A percentile compares a stretch with the other conserved stretches of the same genome.
These are phyloP conservation scores for Stemphylium vesicarium DNA, from an alignment of 2,329 filamentous ascomycete genomes.

Conservation along the genomic window DNA sequence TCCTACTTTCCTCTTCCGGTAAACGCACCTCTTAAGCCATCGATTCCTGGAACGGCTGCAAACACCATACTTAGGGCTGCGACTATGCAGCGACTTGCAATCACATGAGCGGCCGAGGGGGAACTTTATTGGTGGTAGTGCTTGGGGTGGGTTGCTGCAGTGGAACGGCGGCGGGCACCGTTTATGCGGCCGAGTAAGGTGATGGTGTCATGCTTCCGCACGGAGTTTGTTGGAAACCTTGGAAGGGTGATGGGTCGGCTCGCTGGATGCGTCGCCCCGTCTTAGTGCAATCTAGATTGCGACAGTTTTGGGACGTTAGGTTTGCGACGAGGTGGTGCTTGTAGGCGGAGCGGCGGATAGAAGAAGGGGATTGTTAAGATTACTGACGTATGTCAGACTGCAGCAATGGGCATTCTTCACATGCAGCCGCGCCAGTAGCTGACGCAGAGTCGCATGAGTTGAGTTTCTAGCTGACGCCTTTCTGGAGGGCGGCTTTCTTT, in stretches of 20 bases:
- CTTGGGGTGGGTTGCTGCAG: slow-evolving; percentile 4
- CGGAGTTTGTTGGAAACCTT: slow-evolving; percentile 5
- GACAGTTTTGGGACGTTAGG: no score
- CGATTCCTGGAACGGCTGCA: slow-evolving; percentile 45
- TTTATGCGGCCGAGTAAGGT: slow-evolving; percentile 7
- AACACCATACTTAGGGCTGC: slow-evolving; percentile 32
- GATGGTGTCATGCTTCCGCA: slow-evolving; percentile 4
- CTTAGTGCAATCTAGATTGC: no score
- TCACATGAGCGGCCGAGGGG: slow-evolving; percentile 20
- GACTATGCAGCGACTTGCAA: slow-evolving; percentile 19
- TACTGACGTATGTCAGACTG: no score
- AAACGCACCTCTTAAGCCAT: slow-evolving; percentile 21
- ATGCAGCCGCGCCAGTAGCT: neutral
- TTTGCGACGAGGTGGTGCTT: no score
- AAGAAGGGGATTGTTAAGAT: no score
- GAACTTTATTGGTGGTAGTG: neutral
- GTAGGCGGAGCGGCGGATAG: no score
- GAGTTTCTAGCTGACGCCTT: neutral
- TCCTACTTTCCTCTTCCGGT: slow-evolving; percentile 30
- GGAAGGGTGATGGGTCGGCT: neutral
- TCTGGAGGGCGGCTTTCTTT: neutral
- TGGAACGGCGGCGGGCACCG: slow-evolving; percentile 8
- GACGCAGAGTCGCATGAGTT: neutral
- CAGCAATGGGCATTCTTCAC: neutral
- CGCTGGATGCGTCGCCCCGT: no score